Conservation (phyloP, 1,284 basidiomycete genomes). For the Ustilago hordei region DNA sequence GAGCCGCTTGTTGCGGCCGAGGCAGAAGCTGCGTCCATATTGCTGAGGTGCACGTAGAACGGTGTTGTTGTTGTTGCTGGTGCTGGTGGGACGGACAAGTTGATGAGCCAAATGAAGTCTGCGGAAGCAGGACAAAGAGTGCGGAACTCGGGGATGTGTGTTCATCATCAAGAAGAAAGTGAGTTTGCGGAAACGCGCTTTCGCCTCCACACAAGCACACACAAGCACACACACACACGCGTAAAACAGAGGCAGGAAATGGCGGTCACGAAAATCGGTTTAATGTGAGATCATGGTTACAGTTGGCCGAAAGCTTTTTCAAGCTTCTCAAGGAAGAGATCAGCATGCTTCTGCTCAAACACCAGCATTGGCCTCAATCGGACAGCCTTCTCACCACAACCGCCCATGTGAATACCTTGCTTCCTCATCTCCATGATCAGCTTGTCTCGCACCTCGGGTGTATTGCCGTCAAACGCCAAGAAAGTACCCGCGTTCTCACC, state of each 20-base stretch:
- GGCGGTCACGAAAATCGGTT: neutral
- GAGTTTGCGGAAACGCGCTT: conserved; percentile 11
- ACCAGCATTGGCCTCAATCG: conserved; percentile 73
- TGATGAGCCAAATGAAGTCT: conserved; percentile 4
- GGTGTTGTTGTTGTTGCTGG: conserved; percentile 3
- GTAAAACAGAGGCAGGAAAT: neutral
- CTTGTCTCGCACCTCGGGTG: conserved; percentile 70
- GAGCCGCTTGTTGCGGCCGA: conserved; percentile 1
- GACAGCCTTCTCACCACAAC: conserved; percentile 70
- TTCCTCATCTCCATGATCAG: conserved; percentile 71
- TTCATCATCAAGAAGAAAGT: neutral
- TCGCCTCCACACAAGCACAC: conserved; percentile 19
- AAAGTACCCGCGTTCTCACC: conserved; percentile 73
- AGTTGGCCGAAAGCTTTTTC: conserved; percentile 52
- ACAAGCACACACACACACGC: neutral
- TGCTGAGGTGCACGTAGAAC: neutral
- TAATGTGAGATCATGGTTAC: neutral
- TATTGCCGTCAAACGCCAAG: conserved; percentile 72
- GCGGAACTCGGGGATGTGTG: conserved; percentile 18
- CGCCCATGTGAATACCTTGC: conserved; percentile 72
- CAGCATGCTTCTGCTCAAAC: conserved; percentile 71
- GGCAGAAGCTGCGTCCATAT: neutral
- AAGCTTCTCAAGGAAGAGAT: conserved; percentile 70
- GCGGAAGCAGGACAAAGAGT: neutral
- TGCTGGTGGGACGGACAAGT: neutral